Conservation (phyloP, 2,329 filamentous ascomycete species). For the Didymella glomerata region DNA sequence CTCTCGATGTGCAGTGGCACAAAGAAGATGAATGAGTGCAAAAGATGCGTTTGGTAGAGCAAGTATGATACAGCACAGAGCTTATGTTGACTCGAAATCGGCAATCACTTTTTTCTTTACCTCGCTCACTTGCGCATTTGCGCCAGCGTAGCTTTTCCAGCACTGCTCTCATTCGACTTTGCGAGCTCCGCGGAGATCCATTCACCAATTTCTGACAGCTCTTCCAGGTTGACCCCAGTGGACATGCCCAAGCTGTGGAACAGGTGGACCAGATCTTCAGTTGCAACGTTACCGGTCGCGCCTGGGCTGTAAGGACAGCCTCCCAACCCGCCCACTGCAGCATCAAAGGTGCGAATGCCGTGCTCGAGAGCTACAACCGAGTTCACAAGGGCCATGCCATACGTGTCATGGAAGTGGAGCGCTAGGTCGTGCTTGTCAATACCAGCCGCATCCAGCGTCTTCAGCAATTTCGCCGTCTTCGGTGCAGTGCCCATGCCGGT, state of each 20-base stretch:
- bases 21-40: not conserved
- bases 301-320: conserved; percentile 87
- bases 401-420: conserved; percentile 90
- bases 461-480: conserved; percentile 70
- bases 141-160: conserved; percentile 51
- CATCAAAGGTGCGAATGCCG: conserved; percentile 81
- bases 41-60: not conserved
- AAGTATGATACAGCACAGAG: not conserved
- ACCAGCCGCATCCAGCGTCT: conserved; percentile 70
- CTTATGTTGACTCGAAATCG: not conserved
- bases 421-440: conserved; percentile 75
- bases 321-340: conserved; percentile 79
- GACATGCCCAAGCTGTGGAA: conserved; percentile 76
- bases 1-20: not conserved
- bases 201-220: conserved; percentile 48
- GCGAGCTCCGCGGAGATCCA: conserved; percentile 52
- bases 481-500: conserved; percentile 89
- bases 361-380: conserved; percentile 78
- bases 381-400: conserved; percentile 85
- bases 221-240: conserved; percentile 68
- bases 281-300: conserved; percentile 85
- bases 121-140: conserved; percentile 31
- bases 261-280: conserved; percentile 82
- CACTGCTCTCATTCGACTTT: conserved; percentile 49
- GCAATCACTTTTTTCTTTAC: not conserved